phyloP scores from a whole-genome alignment of 495 filamentous ascomycete genomes.

The Penicillium dipodomyicola region DNA sequence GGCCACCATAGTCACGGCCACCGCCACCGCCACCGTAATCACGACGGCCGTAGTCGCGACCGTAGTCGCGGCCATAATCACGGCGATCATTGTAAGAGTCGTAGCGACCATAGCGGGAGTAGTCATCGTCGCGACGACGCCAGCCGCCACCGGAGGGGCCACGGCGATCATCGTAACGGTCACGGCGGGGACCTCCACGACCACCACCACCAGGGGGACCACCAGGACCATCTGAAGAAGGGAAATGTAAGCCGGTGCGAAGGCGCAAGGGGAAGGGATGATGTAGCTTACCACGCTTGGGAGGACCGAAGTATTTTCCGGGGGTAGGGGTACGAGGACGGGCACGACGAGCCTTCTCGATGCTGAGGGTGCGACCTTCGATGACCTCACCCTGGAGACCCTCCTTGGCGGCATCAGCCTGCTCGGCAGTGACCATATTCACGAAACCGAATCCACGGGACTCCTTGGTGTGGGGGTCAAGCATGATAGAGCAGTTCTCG shows the following conservation, averaged over 20 bases:
- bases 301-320: constrained; percentile 98
- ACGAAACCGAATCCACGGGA: constrained; percentile 99
- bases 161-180: constrained; percentile 57
- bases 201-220: constrained; percentile 1
- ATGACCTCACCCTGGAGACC: constrained; percentile 92
- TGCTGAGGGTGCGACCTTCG: constrained; percentile 93
- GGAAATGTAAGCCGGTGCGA: constrained; percentile 22
- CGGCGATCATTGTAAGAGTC: constrained; percentile 58
- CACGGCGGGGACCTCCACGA: constrained; percentile 30
- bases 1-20: constrained; percentile 44
- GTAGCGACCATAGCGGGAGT: constrained; percentile 58
- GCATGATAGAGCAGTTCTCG: constrained; percentile 99
- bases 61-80: constrained; percentile 53
- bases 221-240: constrained; percentile 46
- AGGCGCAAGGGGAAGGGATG: constrained; percentile 6
- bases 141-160: constrained; percentile 52
- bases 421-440: constrained; percentile 92
- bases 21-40: constrained; percentile 50
- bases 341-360: constrained; percentile 96
- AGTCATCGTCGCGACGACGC: constrained; percentile 46
- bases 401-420: constrained; percentile 95
- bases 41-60: constrained; percentile 40
- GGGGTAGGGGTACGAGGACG: constrained; percentile 94
- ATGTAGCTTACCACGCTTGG: constrained; percentile 80
- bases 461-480: constrained; percentile 95